These are phyloP conservation scores for Trametes gibbosa DNA, from an alignment of 768 basidiomycete species.

Conservation along the genomic window DNA sequence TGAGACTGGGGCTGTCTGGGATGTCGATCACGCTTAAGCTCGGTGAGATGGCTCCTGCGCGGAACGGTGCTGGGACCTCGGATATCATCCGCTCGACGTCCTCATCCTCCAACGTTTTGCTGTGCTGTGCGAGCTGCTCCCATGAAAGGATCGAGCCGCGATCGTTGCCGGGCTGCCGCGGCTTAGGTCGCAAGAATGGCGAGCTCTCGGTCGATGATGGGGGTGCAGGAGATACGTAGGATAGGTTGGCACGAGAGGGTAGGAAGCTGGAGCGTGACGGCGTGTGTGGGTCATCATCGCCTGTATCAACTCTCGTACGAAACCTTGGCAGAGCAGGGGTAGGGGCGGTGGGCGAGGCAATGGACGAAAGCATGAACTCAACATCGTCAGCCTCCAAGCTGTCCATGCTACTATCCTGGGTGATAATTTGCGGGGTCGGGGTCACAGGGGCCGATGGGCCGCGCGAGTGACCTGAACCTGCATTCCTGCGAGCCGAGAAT, in stretches of 20 bases:
- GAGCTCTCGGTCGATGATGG: slow-evolving; percentile 38
- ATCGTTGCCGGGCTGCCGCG: slow-evolving; percentile 36
- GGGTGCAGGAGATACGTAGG: slow-evolving; percentile 59
- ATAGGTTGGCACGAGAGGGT: slow-evolving; percentile 57
- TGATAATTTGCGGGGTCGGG: slow-evolving; percentile 24
- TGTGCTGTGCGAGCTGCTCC: slow-evolving; percentile 71
- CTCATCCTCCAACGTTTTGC: slow-evolving; percentile 58
- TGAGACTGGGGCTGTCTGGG: slow-evolving; percentile 71
- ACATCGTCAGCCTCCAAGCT: slow-evolving; percentile 68
- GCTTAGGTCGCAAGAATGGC: slow-evolving; percentile 40
- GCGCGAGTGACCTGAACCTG: slow-evolving; percentile 38
- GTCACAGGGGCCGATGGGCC: slow-evolving; percentile 25
- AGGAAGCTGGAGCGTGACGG: slow-evolving; percentile 48
- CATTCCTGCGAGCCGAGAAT: slow-evolving; percentile 38
- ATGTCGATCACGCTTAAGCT: slow-evolving; percentile 49
- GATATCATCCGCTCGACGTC: slow-evolving; percentile 70
- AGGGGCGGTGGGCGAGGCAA: slow-evolving; percentile 63
- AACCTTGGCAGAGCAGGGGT: slow-evolving; percentile 76
- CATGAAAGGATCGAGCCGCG: slow-evolving; percentile 75
- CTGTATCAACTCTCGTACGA: slow-evolving; percentile 25
- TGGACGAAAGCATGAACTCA: slow-evolving; percentile 63
- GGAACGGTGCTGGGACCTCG: slow-evolving; percentile 72
- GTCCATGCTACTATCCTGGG: slow-evolving; percentile 59
- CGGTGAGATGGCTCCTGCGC: slow-evolving; percentile 60
- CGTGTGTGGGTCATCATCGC: slow-evolving; percentile 47